phyloP scores from a whole-genome alignment of 1,284 basidiomycete species.

The Cryptococcus sp. region DNA sequence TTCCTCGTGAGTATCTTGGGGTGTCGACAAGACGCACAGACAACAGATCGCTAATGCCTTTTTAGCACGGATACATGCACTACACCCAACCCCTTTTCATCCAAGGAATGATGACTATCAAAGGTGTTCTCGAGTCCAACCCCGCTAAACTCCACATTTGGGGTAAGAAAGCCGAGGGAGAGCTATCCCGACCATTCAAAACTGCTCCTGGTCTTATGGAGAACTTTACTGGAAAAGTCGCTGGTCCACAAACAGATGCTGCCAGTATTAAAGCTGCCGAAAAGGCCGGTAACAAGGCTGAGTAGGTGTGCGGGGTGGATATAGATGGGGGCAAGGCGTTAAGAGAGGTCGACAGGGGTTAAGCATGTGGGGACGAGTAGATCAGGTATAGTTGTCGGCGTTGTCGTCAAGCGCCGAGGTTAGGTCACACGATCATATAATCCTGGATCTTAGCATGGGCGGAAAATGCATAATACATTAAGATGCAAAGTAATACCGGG shows the following conservation, averaged over 20 bases:
- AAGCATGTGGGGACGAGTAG: too few species aligned
- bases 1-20: constrained; percentile 55
- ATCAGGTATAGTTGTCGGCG: too few species aligned
- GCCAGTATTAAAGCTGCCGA: constrained; percentile 82
- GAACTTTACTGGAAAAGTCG: constrained; percentile 47
- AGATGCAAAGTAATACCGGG: too few species aligned
- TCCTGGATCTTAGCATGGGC: too few species aligned
- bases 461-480: too few species aligned
- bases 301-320: neutral
- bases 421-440: too few species aligned
- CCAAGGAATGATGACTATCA: constrained; percentile 82
- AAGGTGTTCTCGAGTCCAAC: constrained; percentile 79
- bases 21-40: neutral
- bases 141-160: constrained; percentile 71
- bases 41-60: neutral
- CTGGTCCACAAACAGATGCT: constrained; percentile 71
- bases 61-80: constrained; percentile 66
- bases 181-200: constrained; percentile 89
- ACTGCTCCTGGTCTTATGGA: constrained; percentile 62
- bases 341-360: neutral
- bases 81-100: constrained; percentile 91
- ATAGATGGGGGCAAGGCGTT: neutral
- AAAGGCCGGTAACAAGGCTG: constrained; percentile 62
- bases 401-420: too few species aligned
- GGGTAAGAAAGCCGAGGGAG: constrained; percentile 72